Percentiles rank a stretch among this genome's conserved stretches.
Evolutionary conservation across 1,284 basidiomycete genomes (phyloP).

Genomic region (Coniferiporia sulphurascens): DNA sequence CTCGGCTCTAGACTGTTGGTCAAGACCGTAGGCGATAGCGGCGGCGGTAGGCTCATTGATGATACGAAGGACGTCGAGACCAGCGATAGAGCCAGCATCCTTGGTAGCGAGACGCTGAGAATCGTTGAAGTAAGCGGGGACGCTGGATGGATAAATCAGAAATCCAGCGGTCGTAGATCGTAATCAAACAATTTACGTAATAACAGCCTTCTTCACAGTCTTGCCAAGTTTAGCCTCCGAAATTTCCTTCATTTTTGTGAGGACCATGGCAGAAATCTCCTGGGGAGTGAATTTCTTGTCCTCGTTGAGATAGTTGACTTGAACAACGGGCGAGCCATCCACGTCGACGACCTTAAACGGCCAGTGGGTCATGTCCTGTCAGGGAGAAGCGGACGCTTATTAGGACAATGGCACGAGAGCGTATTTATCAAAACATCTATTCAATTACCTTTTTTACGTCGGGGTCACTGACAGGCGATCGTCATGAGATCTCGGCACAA

Average conservation of each 20-base stretch:
- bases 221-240: constrained; percentile 98
- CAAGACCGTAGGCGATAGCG: constrained; percentile 92
- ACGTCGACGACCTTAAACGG: constrained; percentile 94
- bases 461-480: constrained; percentile 53
- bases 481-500: constrained; percentile 7
- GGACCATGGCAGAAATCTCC: constrained; percentile 98
- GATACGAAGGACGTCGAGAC: constrained; percentile 94
- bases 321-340: constrained; percentile 93
- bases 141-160: constrained; percentile 38
- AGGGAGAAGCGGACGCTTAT: neutral
- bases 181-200: constrained; percentile 53
- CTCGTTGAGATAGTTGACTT: constrained; percentile 90
- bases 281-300: constrained; percentile 96
- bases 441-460: constrained; percentile 74
- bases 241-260: constrained; percentile 99
- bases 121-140: constrained; percentile 98
- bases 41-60: constrained; percentile 97
- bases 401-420: too few relatives aligned
- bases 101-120: constrained; percentile 94
- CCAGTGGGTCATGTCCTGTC: constrained; percentile 84
- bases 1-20: constrained; percentile 85
- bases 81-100: constrained; percentile 90
- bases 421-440: neutral
- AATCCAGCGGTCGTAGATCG: constrained; percentile 3
- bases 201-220: constrained; percentile 92